These are phyloP conservation scores for Phytophthora cryptogea DNA, from an alignment of 352 stramenopile species.

Conservation along the genomic window DNA sequence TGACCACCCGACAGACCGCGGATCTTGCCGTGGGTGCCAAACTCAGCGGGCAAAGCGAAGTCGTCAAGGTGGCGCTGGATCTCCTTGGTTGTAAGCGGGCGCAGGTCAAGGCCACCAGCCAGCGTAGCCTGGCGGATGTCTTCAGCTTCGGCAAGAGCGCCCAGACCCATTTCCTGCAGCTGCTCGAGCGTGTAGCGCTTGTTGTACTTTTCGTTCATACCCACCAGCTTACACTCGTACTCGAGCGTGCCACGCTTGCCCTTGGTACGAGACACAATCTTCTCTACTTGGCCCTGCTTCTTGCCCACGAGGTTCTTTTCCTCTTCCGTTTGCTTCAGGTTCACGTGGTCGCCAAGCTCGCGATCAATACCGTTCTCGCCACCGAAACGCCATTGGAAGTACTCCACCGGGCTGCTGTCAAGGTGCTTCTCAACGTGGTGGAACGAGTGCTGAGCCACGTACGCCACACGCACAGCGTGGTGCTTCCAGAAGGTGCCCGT, in stretches of 20 bases:
- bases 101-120: slow-evolving; percentile 56
- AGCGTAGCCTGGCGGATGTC: slow-evolving; percentile 70
- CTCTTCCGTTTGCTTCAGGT: slow-evolving; percentile 92
- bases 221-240: slow-evolving; percentile 92
- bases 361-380: slow-evolving; percentile 95
- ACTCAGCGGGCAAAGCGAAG: slow-evolving; percentile 71
- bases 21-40: slow-evolving; percentile 84
- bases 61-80: slow-evolving; percentile 80
- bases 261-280: slow-evolving; percentile 92
- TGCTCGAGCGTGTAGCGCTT: slow-evolving; percentile 73
- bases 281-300: slow-evolving; percentile 91
- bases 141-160: slow-evolving; percentile 64
- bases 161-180: slow-evolving; percentile 68
- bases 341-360: slow-evolving; percentile 87
- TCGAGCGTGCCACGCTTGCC: slow-evolving; percentile 74
- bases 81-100: slow-evolving; percentile 68
- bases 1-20: slow-evolving; percentile 75
- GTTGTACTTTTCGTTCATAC: slow-evolving; percentile 66
- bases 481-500: slow-evolving; percentile 82
- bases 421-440: slow-evolving; percentile 97
- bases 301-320: slow-evolving; percentile 92
- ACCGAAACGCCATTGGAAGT: slow-evolving; percentile 97
- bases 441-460: slow-evolving; percentile 97
- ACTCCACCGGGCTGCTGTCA: slow-evolving; percentile 94
- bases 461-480: slow-evolving; percentile 94